Evolutionary conservation across 2,329 filamentous ascomycete species (phyloP), one percentile per base, ranked within the genome.

Genomic region (Hypomyces perniciosus): DNA sequence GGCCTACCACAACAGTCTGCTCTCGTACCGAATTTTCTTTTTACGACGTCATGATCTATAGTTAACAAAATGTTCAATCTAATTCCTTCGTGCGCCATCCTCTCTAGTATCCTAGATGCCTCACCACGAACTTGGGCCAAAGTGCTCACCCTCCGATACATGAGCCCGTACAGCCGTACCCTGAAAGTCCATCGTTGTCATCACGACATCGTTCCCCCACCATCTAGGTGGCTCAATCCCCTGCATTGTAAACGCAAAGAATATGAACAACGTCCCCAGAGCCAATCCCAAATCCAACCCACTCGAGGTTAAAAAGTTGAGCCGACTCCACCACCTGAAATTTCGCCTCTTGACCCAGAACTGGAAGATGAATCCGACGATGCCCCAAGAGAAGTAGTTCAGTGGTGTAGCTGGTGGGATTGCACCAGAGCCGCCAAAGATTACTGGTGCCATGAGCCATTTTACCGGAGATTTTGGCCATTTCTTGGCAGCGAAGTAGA

Each of bases 311-410:
- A 89, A 68, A 60, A 86, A 89, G 69, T 88, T 89, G 62, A 87
- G 79, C 28, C 83, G 76, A 66, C 79, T 80, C 86, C 86, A 90
- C 86, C 86, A 90, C 29, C 70, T 76, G 55, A 81, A 81, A 64
- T 80, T 76, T 10, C 76, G 74, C 60, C 79, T 78, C 65, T 83
- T 81, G 62, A 90, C 79, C 61, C 72, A 76, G 64, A 80, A 81
- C 65, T 90, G 85, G 72, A 89, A 90, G 31, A 86, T 55, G 58
- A 80, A 82, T 30, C 86, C 86, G 3, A 89, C 82, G 50, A 85
- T 69, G 13, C 82, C 84, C 85, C 86, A 90, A n/a, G 78, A 77
- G 33, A 86, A 77, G 63, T 88, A 90, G 68, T 86, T 88, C 52
- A 89, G 77, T 0, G 85, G 85, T 0, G 85, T 86, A 3, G 86